Base-by-base conservation (phyloP, 805 yeast genomes). In the Isabelozyma heimii region DNA sequence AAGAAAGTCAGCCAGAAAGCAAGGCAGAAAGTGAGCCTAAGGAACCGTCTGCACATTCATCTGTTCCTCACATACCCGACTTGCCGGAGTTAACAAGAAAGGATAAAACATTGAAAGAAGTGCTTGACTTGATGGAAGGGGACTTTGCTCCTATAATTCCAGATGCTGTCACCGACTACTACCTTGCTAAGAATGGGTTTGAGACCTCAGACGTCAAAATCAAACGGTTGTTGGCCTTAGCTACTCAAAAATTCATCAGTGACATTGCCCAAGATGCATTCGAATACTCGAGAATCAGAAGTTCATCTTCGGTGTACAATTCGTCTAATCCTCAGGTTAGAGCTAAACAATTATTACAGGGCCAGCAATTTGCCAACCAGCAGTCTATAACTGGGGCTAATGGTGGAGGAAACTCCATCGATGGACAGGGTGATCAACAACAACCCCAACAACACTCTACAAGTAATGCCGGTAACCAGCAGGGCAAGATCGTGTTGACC, bases 231-330 rank as follows among this genome's bases (percentile, higher is more conserved):
- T 73, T 94, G 44, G 97, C 98, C 0, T 73, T 94, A 48, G 98
- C 99, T 0, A 94, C 99, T 0, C 99, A 95, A 61, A 94, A 94
- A 63, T 94, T 94, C 65, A 80, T 94, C 26, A 83, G 91, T 52
- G 99, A 94, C 64, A 85, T 94, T 28, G 97, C 99, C 1, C 89
- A 91, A 13, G 98, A 94, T 62, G 97, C 99, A 0, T 94, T 90
- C 63, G 99, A 94, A 64, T 91, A 90, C 63, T 88, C 97, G 8
- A 76, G 98, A 52, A 94, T 94, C 55, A 79, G 98, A 53, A 89
- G 94, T n/a, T 76, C 89, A 4, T 83, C 90, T 10, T 83, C 97
- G 0, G 95, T 91, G n/a, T 84, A 88, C 59, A 85, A 86, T 58
- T 83, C 96, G 4, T 77, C 88, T 41, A 89, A 89, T 61, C 96